Base-by-base conservation (phyloP, 768 basidiomycete genomes). In the Auriculariales sp. region DNA sequence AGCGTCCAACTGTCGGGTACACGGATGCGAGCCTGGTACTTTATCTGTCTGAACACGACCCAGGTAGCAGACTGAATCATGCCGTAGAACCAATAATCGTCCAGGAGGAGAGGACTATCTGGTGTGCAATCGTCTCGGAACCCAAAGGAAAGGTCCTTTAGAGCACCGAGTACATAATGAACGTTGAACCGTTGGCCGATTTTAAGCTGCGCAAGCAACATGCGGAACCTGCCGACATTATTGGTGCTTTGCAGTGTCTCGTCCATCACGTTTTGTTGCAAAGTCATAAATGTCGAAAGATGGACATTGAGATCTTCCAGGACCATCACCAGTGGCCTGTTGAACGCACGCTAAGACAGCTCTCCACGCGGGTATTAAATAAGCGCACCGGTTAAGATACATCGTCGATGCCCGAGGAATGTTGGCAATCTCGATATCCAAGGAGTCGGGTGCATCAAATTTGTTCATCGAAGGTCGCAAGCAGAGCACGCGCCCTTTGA, bases 401-500 rank as follows among this genome's bases (percentile, higher is more conserved):
- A 77, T 77, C 3, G 59, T 58, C 30, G 39, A 78, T 1, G 78
- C 68, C 47, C 69, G 69, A 0, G 83, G 81, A 27, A 90, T 88
- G 58, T 90, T 80, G n/a, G 73, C 73, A 3, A 81, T 80, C 10
- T 57, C 58, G 28, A 64, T 55, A 33, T 65, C 56, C 32, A 64
- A 71, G 30, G 70, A 63, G 2, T 68, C 61, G 0, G 64, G 71
- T 4, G 71, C 75, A 14, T 71, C 64, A 53, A 90, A 90, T 55
- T 91, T 91, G 31, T 71, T 72, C 85, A 89, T 89, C 0, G 83
- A 84, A 4, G 65, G 62, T 27, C 88, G 70, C 7, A 88, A 58
- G 25, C 79, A 71, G 81, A 91, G 84, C 15, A 71, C 71, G n/a
- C 66, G 56, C 15, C 64, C 55, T 46, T 73, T 64, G 3, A 86